A percentile compares a stretch with the other conserved stretches of the same genome.
phyloP scores from a whole-genome alignment of 2,329 filamentous ascomycete genomes.

The Botryotinia calthae region DNA sequence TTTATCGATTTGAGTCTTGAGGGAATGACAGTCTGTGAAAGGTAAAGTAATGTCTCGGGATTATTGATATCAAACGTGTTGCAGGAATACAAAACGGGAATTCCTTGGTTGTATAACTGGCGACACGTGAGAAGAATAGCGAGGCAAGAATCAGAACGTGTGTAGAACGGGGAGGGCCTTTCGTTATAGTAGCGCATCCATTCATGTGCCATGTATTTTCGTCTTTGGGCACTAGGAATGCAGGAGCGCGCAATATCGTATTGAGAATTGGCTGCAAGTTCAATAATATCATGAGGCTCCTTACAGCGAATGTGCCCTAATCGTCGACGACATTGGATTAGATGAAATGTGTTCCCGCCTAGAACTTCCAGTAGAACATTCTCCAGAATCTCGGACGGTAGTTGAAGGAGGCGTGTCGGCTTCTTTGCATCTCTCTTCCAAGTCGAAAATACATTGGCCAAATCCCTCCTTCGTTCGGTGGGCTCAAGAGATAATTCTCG shows the following conservation, averaged over 20 bases:
- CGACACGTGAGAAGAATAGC: slow-evolving; percentile 6
- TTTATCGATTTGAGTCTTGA: background rate
- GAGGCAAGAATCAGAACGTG: slow-evolving; percentile 1
- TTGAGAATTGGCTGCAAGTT: background rate
- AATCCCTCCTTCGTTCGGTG: background rate
- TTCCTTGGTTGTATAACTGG: slow-evolving; percentile 10
- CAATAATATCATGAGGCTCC: background rate
- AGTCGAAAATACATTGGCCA: background rate
- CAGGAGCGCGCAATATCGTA: background rate
- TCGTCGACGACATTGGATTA: slow-evolving; percentile 1
- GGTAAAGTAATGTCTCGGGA: slow-evolving; percentile 1
- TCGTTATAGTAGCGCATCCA: background rate
- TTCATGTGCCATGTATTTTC: background rate
- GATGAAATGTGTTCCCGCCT: background rate
- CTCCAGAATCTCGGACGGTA: background rate
- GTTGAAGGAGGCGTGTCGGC: background rate
- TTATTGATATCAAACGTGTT: slow-evolving; percentile 5
- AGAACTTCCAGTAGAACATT: slow-evolving; percentile 6
- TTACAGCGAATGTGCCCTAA: slow-evolving; percentile 10
- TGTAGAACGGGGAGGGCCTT: background rate
- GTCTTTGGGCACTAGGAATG: background rate
- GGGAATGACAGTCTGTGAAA: slow-evolving; percentile 4
- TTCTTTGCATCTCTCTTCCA: background rate
- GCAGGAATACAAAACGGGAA: slow-evolving; percentile 1
- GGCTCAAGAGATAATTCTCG: slow-evolving; percentile 1